Conservation (phyloP, 2,329 filamentous ascomycete genomes). For the Xylariaceae sp. region DNA sequence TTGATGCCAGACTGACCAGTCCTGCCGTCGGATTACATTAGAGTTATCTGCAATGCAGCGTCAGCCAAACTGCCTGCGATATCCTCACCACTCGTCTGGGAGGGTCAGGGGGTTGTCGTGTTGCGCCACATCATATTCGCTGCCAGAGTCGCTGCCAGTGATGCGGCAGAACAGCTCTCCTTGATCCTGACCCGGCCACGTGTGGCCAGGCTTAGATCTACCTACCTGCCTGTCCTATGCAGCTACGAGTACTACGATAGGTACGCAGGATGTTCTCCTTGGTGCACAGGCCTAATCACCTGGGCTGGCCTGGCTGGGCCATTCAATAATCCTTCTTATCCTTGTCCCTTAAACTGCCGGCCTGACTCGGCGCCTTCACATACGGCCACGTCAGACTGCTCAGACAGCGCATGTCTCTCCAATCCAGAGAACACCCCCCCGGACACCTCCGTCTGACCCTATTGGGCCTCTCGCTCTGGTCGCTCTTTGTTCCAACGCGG, state of each 20-base stretch:
- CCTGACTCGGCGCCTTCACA: constrained; percentile 17
- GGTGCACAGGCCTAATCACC: constrained; percentile 12
- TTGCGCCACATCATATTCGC: constrained; percentile 7
- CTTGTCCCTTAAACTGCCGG: constrained; percentile 15
- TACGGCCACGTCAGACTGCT: constrained; percentile 21
- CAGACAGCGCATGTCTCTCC: constrained; percentile 14
- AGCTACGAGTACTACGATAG: too few species aligned
- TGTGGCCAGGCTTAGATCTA: constrained; percentile 9
- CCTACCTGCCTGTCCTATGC: too few species aligned
- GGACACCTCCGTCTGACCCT: constrained; percentile 12
- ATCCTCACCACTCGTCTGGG: constrained; percentile 2
- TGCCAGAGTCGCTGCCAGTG: constrained; percentile 2
- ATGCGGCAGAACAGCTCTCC: constrained; percentile 7
- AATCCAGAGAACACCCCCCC: constrained; percentile 13
- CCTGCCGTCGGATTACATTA: constrained; percentile 9
- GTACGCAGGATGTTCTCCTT: not conserved
- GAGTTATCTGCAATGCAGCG: constrained; percentile 7
- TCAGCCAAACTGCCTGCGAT: constrained; percentile 7
- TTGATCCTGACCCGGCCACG: constrained; percentile 19
- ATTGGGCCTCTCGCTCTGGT: constrained; percentile 12
- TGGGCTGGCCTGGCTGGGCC: constrained; percentile 12
- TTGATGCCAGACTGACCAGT: constrained; percentile 10
- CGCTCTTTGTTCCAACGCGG: constrained; percentile 12
- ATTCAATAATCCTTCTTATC: constrained; percentile 10
- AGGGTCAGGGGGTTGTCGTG: constrained; percentile 10